These are phyloP conservation scores for Mortierella sp. DNA, from an alignment of 371 early-diverging fungal genomes.

Conservation along the genomic window DNA sequence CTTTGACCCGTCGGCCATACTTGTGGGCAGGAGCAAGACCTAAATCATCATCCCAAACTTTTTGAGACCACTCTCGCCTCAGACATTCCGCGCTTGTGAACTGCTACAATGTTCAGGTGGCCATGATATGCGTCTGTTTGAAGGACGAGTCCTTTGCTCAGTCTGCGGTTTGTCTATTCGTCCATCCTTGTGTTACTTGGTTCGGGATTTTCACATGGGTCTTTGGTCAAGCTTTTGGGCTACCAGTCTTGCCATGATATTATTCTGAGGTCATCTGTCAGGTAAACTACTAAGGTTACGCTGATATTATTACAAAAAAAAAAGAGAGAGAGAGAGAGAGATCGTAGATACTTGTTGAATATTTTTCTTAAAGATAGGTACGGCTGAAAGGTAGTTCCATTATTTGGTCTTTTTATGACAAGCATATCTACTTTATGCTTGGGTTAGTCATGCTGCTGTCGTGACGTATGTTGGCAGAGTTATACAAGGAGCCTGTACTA, in stretches of 20 bases:
- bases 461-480: conserved; percentile 36
- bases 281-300: conserved; percentile 9
- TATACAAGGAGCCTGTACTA: conserved; percentile 34
- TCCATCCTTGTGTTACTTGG: conserved; percentile 43
- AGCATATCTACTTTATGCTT: conserved; percentile 29
- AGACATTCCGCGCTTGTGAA: conserved; percentile 4
- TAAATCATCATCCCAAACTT: neutral
- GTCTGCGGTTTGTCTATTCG: conserved; percentile 33
- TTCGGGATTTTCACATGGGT: conserved; percentile 36
- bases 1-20: neutral
- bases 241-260: conserved; percentile 28
- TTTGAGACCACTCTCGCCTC: too few relatives aligned
- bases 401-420: conserved; percentile 33
- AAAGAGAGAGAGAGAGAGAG: too few relatives aligned
- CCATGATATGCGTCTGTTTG: conserved; percentile 27
- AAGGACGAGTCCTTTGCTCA: conserved; percentile 40
- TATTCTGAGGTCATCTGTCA: conserved; percentile 32
- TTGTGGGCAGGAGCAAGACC: neutral
- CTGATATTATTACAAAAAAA: too few relatives aligned
- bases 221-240: conserved; percentile 39
- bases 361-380: conserved; percentile 12
- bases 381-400: conserved; percentile 28
- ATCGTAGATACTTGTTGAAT: too few relatives aligned
- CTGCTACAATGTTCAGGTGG: conserved; percentile 34
- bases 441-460: conserved; percentile 23